These are phyloP conservation scores for Ceratocystis huliohia DNA, from an alignment of 2,329 filamentous ascomycete genomes.

Conservation along the genomic window DNA sequence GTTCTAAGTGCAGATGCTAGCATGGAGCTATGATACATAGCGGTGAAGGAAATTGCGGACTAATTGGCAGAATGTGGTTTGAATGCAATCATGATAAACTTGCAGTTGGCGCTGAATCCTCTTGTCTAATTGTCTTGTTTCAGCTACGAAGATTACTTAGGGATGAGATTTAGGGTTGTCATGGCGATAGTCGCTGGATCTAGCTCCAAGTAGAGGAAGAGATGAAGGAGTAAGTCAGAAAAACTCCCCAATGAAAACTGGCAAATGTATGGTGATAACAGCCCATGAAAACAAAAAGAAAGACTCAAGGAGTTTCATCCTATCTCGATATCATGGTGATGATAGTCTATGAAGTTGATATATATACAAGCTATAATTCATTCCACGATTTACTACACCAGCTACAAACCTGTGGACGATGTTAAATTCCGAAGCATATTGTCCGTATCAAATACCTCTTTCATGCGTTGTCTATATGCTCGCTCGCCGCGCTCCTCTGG, in stretches of 20 bases:
- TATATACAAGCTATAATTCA: background rate
- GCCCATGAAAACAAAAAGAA: background rate
- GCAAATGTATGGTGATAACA: background rate
- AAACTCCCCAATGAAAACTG: no score
- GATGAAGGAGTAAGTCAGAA: no score
- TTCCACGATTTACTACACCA: no score
- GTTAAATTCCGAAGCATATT: constrained; percentile 31
- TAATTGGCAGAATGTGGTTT: no score
- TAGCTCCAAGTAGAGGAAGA: no score
- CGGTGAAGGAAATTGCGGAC: background rate
- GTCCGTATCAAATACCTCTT: constrained; percentile 59
- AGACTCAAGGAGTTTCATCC: background rate
- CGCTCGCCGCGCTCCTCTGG: constrained; percentile 40
- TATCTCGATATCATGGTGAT: background rate
- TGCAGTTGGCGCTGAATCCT: background rate
- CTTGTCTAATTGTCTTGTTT: background rate
- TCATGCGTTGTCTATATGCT: constrained; percentile 55
- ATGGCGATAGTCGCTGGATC: no score
- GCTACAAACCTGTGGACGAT: background rate
- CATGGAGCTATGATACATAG: background rate
- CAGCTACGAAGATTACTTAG: background rate
- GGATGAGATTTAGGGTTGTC: no score
- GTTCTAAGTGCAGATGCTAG: background rate
- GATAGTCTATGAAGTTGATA: background rate
- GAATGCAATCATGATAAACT: background rate